phyloP scores from a whole-genome alignment of 768 basidiomycete genomes.

The Baorangia bicolor region DNA sequence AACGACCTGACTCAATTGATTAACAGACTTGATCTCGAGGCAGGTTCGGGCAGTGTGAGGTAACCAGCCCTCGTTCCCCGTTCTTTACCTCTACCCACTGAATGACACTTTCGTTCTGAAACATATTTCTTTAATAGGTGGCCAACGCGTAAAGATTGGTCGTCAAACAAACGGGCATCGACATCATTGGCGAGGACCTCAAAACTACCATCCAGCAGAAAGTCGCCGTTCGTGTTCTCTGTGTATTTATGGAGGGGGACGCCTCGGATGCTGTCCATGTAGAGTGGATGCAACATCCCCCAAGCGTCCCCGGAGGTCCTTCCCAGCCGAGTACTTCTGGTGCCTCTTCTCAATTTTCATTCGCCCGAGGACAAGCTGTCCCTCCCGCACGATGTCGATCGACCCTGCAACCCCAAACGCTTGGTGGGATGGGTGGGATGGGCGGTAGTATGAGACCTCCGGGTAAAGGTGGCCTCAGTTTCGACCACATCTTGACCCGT shows the following conservation, averaged over 20 bases:
- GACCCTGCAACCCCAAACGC: constrained; percentile 55
- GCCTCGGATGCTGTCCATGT: constrained; percentile 68
- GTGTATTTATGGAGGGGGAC: constrained; percentile 86
- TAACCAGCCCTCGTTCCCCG: constrained; percentile 33
- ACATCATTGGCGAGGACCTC: constrained; percentile 98
- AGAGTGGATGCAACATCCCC: constrained; percentile 59
- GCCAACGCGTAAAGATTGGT: constrained; percentile 85
- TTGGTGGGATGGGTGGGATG: constrained; percentile 75
- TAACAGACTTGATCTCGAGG: constrained; percentile 72
- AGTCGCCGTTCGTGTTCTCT: constrained; percentile 91
- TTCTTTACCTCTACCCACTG: constrained; percentile 80
- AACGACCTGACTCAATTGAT: constrained; percentile 75
- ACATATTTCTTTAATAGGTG: constrained; percentile 73
- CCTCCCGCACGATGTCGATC: constrained; percentile 52
- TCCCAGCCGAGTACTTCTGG: constrained; percentile 37
- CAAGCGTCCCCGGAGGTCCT: constrained; percentile 25
- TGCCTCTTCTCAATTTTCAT: constrained; percentile 39
- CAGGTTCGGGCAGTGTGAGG: constrained; percentile 64
- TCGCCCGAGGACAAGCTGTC: constrained; percentile 36
- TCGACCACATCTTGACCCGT: constrained; percentile 87
- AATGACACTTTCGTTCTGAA: constrained; percentile 95
- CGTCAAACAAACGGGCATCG: constrained; percentile 97
- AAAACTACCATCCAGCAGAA: constrained; percentile 98
- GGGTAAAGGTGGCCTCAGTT: constrained; percentile 83
- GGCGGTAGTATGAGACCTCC: constrained; percentile 68